A percentile compares a stretch with the other conserved stretches of the same genome.
phyloP scores from a whole-genome alignment of 306 rosid genomes.

The Cicer bijugum region DNA sequence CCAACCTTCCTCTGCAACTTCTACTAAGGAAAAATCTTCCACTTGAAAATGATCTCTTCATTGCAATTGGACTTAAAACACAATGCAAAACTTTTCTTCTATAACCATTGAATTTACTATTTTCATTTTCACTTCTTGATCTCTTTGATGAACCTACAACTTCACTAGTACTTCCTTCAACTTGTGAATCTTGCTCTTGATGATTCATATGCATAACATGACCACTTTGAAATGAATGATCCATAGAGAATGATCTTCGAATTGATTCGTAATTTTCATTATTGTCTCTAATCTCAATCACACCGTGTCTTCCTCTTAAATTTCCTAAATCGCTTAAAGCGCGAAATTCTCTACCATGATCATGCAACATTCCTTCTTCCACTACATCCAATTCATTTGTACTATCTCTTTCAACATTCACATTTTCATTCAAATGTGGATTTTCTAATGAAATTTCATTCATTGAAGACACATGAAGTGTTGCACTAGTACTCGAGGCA shows the following conservation, averaged over 20 bases:
- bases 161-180: constrained; percentile 51
- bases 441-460: constrained; percentile 46
- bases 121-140: constrained; percentile 61
- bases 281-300: constrained; percentile 65
- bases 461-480: constrained; percentile 43
- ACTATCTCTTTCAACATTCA: constrained; percentile 23
- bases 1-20: constrained; percentile 63
- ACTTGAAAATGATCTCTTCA: constrained; percentile 91
- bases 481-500: constrained; percentile 41
- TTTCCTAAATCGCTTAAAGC: constrained; percentile 69
- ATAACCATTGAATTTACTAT: constrained; percentile 46
- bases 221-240: constrained; percentile 55
- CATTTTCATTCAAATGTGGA: constrained; percentile 43
- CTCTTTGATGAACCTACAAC: constrained; percentile 61
- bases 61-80: constrained; percentile 70
- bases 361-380: constrained; percentile 42
- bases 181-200: constrained; percentile 52
- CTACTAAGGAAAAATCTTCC: constrained; percentile 68
- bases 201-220: constrained; percentile 51
- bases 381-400: constrained; percentile 33
- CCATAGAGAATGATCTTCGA: constrained; percentile 84
- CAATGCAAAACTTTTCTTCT: constrained; percentile 60
- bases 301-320: constrained; percentile 60
- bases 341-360: constrained; percentile 33
- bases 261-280: constrained; percentile 52